A percentile compares a stretch with the other conserved stretches of the same genome.
Conservation (phyloP, 371 early-diverging fungal genomes). For the Mucor indicus region DNA sequence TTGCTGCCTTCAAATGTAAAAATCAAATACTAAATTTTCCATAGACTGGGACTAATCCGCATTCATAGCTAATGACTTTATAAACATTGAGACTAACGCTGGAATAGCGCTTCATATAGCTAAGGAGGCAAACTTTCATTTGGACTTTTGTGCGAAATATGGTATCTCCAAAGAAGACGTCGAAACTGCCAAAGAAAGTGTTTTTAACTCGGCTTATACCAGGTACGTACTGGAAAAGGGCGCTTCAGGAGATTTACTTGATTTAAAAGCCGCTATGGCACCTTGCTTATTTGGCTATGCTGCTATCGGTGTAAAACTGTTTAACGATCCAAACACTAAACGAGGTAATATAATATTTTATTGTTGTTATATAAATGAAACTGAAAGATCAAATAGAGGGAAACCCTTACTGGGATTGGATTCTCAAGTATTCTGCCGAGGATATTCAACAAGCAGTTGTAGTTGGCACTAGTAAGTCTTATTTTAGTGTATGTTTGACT, state of each 20-base stretch:
- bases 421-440: conserved; percentile 63
- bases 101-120: conserved; percentile 64
- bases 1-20: conserved; percentile 75
- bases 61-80: conserved; percentile 28
- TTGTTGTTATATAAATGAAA: neutral
- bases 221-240: conserved; percentile 79
- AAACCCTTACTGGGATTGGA: conserved; percentile 85
- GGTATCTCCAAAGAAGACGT: conserved; percentile 69
- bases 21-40: neutral
- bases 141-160: conserved; percentile 74
- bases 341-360: conserved; percentile 4
- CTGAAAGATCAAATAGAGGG: conserved; percentile 36
- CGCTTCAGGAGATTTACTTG: conserved; percentile 69
- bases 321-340: conserved; percentile 64
- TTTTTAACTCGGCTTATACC: conserved; percentile 77
- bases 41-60: too few species aligned
- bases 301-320: conserved; percentile 66
- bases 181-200: conserved; percentile 64
- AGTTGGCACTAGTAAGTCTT: conserved; percentile 51
- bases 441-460: conserved; percentile 67
- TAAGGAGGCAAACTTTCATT: conserved; percentile 65
- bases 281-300: conserved; percentile 86
- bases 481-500: neutral
- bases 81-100: conserved; percentile 41
- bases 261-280: conserved; percentile 75